Evolutionary conservation across 805 yeast genomes (phyloP), one percentile per base, ranked within the genome.

Genomic region (Teunomyces atbi): DNA sequence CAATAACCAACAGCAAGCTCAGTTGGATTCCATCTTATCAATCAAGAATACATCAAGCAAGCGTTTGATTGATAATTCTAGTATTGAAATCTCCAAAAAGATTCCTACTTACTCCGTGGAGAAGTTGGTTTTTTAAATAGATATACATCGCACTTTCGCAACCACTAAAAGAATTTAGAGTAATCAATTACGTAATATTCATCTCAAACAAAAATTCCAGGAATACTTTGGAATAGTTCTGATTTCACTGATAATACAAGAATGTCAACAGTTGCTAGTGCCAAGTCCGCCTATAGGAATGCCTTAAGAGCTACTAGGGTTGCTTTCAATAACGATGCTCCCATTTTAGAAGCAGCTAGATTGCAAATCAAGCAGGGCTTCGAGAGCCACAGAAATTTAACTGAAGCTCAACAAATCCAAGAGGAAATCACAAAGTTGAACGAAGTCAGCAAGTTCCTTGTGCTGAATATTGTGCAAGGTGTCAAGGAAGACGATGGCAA

Each of bases 401-500:
- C 42, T 2, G 50, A 49, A 18, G 35, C 45, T n/a, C 53, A 50
- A n/a, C 42, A 56, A 38, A 53, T 54, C 6, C 53, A 52, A 10
- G 66, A 83, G 41, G 80, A 77, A 45, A 77, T 81, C 30, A 64
- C 69, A 12, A 71, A 78, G 46, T 68, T 90, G 48, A 77, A 83
- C 44, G 91, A 84, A 13, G 85, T 92, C n/a, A 81, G 91, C 1
- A 61, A 64, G 34, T 84, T 90, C 52, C 70, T 92, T 47, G 72
- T 78, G 41, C 72, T 76, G 48, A 92, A 92, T 63, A 74, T 92
- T n/a, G 97, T 92, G 3, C 99, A 92, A 67, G 98, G 96, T 6
- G 71, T 67, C 50, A 76, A 68, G 55, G 39, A 43, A 11, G 76
- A 72, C 3, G 74, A 68, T 37, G 76, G 72, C 2, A 76, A 69